Percentiles rank a stretch among this genome's conserved stretches.
Evolutionary conservation across 331 rosid genomes (phyloP).

Genomic region (Telfairia occidentalis): DNA sequence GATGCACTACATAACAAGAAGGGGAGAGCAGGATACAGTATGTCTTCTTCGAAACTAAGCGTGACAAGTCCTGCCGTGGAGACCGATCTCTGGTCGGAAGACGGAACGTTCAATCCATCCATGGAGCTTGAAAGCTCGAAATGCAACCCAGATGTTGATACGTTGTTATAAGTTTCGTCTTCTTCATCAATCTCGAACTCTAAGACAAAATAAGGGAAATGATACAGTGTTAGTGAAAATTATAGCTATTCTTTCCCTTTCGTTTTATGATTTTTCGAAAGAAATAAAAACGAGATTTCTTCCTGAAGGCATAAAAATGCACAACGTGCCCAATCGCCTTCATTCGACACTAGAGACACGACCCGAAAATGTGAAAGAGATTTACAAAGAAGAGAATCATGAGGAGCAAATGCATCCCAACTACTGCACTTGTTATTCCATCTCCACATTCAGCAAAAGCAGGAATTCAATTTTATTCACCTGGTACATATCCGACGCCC

Average conservation of each 20-base stretch:
- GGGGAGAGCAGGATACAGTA: conserved; percentile 38
- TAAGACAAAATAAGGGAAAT: conserved; percentile 11
- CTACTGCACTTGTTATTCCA: background rate
- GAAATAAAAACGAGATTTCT: background rate
- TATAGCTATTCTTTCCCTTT: background rate
- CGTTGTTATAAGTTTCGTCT: conserved; percentile 17
- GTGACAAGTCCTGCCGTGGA: conserved; percentile 22
- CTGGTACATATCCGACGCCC: conserved; percentile 36
- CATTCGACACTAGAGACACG: no score
- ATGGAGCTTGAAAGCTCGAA: conserved; percentile 10
- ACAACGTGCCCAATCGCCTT: background rate
- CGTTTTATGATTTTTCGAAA: background rate
- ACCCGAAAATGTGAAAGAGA: background rate
- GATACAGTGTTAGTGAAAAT: background rate
- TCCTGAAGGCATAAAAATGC: background rate
- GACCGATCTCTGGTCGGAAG: conserved; percentile 28
- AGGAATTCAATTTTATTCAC: conserved; percentile 15
- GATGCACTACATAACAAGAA: background rate
- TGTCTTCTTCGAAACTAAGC: conserved; percentile 47
- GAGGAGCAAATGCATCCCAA: background rate
- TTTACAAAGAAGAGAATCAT: background rate
- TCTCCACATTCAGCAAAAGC: background rate
- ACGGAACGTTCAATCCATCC: conserved; percentile 18
- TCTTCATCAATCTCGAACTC: conserved; percentile 38
- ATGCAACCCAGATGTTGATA: conserved; percentile 10